Evolutionary conservation across 2,329 filamentous ascomycete species (phyloP).

Genomic region (Lecanicillium sp.): DNA sequence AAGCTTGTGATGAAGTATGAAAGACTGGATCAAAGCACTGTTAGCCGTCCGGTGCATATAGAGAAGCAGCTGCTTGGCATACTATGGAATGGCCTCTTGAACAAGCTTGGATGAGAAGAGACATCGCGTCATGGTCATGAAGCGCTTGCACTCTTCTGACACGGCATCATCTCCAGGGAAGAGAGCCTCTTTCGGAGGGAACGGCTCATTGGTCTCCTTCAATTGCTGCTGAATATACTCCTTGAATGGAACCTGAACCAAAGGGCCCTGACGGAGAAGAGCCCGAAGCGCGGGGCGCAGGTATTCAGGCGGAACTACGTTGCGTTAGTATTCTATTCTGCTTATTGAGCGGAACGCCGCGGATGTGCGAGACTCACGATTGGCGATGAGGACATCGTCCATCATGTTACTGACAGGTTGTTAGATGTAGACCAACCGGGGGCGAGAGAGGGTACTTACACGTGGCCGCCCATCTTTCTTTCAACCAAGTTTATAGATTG

Average conservation of each 20-base stretch:
- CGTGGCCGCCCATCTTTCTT: too few species aligned
- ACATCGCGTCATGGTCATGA: slow-evolving; percentile 24
- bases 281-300: slow-evolving; percentile 25
- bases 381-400: slow-evolving; percentile 32
- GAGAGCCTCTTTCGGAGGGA: slow-evolving; percentile 14
- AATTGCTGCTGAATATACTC: slow-evolving; percentile 22
- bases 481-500: too few species aligned
- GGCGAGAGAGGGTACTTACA: too few species aligned
- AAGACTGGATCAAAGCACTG: slow-evolving; percentile 1
- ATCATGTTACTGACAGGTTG: slow-evolving; percentile 35
- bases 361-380: slow-evolving; percentile 22
- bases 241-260: slow-evolving; percentile 23
- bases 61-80: slow-evolving; percentile 5
- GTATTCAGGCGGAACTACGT: slow-evolving; percentile 20
- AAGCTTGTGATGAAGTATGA: slow-evolving; percentile 4
- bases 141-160: slow-evolving; percentile 16
- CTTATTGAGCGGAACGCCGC: not conserved
- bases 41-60: too few species aligned
- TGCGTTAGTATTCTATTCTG: slow-evolving; percentile 3
- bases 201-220: slow-evolving; percentile 14
- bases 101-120: slow-evolving; percentile 28
- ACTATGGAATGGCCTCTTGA: slow-evolving; percentile 22
- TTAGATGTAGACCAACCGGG: too few species aligned
- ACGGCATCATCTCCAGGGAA: slow-evolving; percentile 17
- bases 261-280: slow-evolving; percentile 22